Evolutionary conservation across 805 yeast genomes (phyloP).

Genomic region (Candida germanica): DNA sequence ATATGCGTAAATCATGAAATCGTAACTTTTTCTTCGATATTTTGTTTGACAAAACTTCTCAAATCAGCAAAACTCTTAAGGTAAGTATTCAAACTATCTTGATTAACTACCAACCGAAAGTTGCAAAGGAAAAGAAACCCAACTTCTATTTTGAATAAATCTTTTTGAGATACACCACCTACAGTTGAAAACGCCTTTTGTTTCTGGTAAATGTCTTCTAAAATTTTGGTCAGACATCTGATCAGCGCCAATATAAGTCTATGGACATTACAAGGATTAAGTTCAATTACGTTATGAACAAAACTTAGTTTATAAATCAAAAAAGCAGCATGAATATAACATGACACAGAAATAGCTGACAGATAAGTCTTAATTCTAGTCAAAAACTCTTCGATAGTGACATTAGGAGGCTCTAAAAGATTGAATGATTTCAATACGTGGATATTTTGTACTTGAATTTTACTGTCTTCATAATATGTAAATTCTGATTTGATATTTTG

Average conservation of each 20-base stretch:
- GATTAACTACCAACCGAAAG: constrained; percentile 36
- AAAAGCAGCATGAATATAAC: constrained; percentile 39
- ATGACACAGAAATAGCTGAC: constrained; percentile 35
- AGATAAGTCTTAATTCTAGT: constrained; percentile 38
- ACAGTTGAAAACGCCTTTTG: constrained; percentile 41
- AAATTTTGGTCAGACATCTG: constrained; percentile 39
- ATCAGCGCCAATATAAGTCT: constrained; percentile 38
- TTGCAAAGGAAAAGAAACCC: constrained; percentile 39
- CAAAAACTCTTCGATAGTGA: constrained; percentile 34
- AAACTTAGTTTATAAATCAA: constrained; percentile 35
- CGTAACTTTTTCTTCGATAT: constrained; percentile 4
- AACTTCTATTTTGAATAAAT: constrained; percentile 37
- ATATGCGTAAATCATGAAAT: neutral
- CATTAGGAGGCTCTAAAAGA: constrained; percentile 32
- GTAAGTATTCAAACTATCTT: constrained; percentile 30
- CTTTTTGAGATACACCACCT: constrained; percentile 38
- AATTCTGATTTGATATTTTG: constrained; percentile 13
- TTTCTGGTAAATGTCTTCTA: constrained; percentile 42
- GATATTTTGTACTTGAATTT: constrained; percentile 20
- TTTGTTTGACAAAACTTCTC: constrained; percentile 19
- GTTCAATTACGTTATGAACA: constrained; percentile 28
- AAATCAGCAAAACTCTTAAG: constrained; percentile 31
- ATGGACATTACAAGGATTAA: constrained; percentile 34
- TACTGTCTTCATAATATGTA: constrained; percentile 9
- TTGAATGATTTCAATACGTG: constrained; percentile 32